A percentile compares a stretch with the other conserved stretches of the same genome.
Evolutionary conservation across 805 yeast genomes (phyloP).

Genomic region (Ogataea populi-albae): DNA sequence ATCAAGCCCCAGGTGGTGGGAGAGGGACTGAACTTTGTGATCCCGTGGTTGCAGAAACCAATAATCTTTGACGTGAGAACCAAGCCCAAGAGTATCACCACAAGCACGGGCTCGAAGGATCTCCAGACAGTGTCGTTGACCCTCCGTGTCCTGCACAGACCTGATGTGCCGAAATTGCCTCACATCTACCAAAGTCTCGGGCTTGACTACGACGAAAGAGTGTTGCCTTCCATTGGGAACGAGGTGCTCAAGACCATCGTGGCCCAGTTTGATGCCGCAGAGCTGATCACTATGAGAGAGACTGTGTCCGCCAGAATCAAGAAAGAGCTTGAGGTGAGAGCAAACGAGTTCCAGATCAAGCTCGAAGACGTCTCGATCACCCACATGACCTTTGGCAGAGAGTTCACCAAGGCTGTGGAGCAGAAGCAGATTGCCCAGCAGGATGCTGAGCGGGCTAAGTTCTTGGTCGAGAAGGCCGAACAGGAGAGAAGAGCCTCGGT

Average conservation of each 20-base stretch:
- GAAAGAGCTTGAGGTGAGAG: constrained; percentile 78
- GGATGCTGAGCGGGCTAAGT: constrained; percentile 96
- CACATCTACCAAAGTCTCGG: constrained; percentile 88
- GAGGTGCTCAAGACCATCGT: constrained; percentile 96
- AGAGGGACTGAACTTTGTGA: constrained; percentile 92
- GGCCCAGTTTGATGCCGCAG: constrained; percentile 98
- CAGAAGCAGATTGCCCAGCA: constrained; percentile 99
- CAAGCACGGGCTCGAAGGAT: constrained; percentile 96
- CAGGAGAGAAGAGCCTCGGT: constrained; percentile 95
- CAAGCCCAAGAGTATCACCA: constrained; percentile 88
- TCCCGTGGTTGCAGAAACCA: constrained; percentile 96
- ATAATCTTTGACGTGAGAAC: constrained; percentile 90
- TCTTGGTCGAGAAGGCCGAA: constrained; percentile 91
- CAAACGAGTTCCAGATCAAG: constrained; percentile 82
- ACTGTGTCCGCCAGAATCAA: constrained; percentile 86
- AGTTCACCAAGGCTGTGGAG: constrained; percentile 97
- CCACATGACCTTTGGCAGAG: constrained; percentile 94
- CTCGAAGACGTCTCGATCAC: constrained; percentile 97
- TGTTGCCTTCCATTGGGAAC: constrained; percentile 93
- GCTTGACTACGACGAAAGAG: constrained; percentile 93
- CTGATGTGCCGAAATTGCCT: constrained; percentile 82
- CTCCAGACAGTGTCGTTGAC: constrained; percentile 94
- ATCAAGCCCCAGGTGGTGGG: constrained; percentile 86
- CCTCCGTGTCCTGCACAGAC: constrained; percentile 89
- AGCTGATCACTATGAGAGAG: constrained; percentile 95